These are phyloP conservation scores for Botrytis galanthina DNA, from an alignment of 2,329 filamentous ascomycete genomes.

Conservation along the genomic window DNA sequence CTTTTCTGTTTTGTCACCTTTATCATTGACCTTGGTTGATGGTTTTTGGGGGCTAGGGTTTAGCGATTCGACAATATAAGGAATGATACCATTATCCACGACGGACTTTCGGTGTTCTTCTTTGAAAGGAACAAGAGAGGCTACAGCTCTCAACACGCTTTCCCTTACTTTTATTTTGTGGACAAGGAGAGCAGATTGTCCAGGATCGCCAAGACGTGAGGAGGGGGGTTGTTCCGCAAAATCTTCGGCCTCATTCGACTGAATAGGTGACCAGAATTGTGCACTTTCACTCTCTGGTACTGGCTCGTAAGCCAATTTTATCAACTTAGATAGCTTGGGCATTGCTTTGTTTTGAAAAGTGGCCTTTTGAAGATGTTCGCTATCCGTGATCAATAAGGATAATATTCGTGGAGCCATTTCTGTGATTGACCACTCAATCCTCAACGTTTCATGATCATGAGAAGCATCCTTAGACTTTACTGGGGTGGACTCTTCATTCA, in stretches of 20 bases:
- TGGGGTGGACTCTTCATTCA: constrained; percentile 51
- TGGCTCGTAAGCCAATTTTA: constrained; percentile 66
- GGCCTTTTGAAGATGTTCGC: constrained; percentile 74
- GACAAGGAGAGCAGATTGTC: constrained; percentile 56
- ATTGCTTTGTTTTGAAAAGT: constrained; percentile 70
- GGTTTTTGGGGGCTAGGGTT: constrained; percentile 58
- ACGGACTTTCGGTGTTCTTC: constrained; percentile 82
- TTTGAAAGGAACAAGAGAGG: constrained; percentile 76
- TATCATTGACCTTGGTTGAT: constrained; percentile 38
- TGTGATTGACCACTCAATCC: constrained; percentile 52
- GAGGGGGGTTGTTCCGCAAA: constrained; percentile 34
- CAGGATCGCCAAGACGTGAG: constrained; percentile 57
- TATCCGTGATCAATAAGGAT: constrained; percentile 75
- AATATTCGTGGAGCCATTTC: constrained; percentile 74
- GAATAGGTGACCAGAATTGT: constrained; percentile 53
- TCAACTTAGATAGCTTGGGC: constrained; percentile 58
- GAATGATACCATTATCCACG: constrained; percentile 76
- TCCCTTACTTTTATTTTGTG: constrained; percentile 77
- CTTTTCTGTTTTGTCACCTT: constrained; percentile 39
- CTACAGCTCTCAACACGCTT: constrained; percentile 72
- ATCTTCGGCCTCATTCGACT: constrained; percentile 22
- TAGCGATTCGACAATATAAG: constrained; percentile 81
- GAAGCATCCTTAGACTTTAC: constrained; percentile 42
- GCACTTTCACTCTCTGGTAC: constrained; percentile 46
- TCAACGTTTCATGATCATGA: constrained; percentile 40